These are phyloP conservation scores for Talaromyces amestolkiae DNA, from an alignment of 2,329 filamentous ascomycete genomes.

Conservation along the genomic window DNA sequence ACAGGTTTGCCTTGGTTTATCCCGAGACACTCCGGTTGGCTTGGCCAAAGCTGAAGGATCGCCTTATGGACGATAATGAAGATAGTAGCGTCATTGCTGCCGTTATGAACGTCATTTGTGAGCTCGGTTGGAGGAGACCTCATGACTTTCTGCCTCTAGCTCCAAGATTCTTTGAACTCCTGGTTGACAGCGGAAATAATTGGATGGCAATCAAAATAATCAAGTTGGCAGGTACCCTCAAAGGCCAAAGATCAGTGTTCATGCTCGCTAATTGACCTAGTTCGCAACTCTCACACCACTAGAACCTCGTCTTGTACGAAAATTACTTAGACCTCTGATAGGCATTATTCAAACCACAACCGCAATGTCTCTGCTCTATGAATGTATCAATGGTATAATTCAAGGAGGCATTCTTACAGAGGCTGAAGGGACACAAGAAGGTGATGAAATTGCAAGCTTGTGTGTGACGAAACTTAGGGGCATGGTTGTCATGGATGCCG, in stretches of 20 bases:
- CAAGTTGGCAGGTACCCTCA: slow-evolving; percentile 68
- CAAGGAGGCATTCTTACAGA: slow-evolving; percentile 90
- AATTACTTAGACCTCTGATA: slow-evolving; percentile 84
- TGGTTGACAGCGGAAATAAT: slow-evolving; percentile 91
- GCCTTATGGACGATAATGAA: slow-evolving; percentile 83
- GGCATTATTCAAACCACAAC: slow-evolving; percentile 91
- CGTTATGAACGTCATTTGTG: slow-evolving; percentile 95
- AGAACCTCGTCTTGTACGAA: slow-evolving; percentile 86
- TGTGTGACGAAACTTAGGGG: slow-evolving; percentile 90
- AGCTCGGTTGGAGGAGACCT: slow-evolving; percentile 88
- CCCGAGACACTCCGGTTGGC: slow-evolving; percentile 87
- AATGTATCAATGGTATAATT: slow-evolving; percentile 98
- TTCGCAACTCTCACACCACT: slow-evolving; percentile 93
- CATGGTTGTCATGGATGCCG: slow-evolving; percentile 90
- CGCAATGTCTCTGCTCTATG: slow-evolving; percentile 96
- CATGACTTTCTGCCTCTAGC: slow-evolving; percentile 91
- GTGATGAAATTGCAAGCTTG: slow-evolving; percentile 85
- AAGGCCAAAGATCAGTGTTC: not conserved
- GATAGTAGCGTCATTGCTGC: slow-evolving; percentile 92
- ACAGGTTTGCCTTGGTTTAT: slow-evolving; percentile 91
- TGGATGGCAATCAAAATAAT: slow-evolving; percentile 99
- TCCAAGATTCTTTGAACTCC: slow-evolving; percentile 83
- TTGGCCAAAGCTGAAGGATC: slow-evolving; percentile 97
- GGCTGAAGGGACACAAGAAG: slow-evolving; percentile 73
- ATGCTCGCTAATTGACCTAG: slow-evolving; percentile 46